Evolutionary conservation across 1,284 basidiomycete genomes (phyloP).

Genomic region (Malassezia yamatoensis): DNA sequence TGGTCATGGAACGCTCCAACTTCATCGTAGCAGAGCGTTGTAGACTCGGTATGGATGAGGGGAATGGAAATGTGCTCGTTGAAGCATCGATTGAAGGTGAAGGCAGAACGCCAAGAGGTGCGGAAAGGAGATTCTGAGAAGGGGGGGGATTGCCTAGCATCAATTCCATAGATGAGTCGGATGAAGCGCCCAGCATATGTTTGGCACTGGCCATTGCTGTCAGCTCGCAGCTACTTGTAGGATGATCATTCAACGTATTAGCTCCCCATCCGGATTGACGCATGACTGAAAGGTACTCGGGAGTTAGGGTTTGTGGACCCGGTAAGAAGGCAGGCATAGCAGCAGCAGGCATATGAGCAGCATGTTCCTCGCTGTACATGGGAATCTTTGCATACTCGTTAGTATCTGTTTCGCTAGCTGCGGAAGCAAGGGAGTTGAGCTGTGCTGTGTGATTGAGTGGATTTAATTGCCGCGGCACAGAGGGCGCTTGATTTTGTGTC

Average conservation of each 20-base stretch:
- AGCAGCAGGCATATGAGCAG: neutral
- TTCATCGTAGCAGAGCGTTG: neutral
- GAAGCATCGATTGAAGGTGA: too few relatives aligned
- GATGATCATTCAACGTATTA: too few relatives aligned
- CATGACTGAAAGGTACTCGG: neutral
- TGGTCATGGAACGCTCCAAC: neutral
- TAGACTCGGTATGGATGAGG: too few relatives aligned
- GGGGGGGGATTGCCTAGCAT: too few relatives aligned
- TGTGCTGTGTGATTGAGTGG: conserved; percentile 7
- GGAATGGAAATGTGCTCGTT: too few relatives aligned
- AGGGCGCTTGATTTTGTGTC: too few relatives aligned
- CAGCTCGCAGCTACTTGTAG: neutral
- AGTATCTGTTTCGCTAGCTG: conserved; percentile 9
- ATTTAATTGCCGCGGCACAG: too few relatives aligned
- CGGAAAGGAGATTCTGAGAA: too few relatives aligned
- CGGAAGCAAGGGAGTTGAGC: conserved; percentile 13
- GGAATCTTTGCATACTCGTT: conserved; percentile 4
- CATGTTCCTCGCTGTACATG: neutral
- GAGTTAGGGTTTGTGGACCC: neutral
- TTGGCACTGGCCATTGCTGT: too few relatives aligned
- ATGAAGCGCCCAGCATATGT: too few relatives aligned
- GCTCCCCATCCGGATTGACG: neutral
- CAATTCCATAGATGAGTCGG: too few relatives aligned
- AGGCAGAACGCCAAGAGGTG: too few relatives aligned
- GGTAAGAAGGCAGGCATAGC: neutral